Conservation (phyloP, 495 filamentous ascomycete genomes). For the Penicillium fimorum region DNA sequence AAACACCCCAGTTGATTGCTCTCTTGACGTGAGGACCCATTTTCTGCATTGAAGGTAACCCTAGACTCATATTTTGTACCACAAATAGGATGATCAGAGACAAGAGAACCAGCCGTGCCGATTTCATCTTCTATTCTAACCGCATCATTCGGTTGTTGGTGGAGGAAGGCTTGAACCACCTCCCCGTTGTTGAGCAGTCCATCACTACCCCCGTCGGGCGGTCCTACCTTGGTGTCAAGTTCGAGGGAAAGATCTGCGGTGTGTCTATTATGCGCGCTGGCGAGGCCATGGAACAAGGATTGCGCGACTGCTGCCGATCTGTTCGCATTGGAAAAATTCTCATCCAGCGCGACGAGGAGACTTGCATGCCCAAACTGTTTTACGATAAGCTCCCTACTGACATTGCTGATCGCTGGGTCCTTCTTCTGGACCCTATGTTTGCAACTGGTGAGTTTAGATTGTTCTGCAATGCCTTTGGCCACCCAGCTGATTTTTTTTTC, state of each 20-base stretch:
- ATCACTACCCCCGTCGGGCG: constrained; percentile 89
- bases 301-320: constrained; percentile 93
- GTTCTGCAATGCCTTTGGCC: background rate
- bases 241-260: constrained; percentile 97
- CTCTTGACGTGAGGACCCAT: constrained; percentile 79
- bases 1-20: constrained; percentile 95
- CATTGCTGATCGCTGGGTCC: constrained; percentile 87
- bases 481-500: constrained; percentile 12
- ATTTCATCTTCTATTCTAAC: constrained; percentile 99
- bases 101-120: constrained; percentile 79
- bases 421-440: constrained; percentile 98
- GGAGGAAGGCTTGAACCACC: constrained; percentile 95
- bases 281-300: constrained; percentile 96
- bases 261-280: constrained; percentile 98
- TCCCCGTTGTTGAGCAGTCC: constrained; percentile 82
- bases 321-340: constrained; percentile 97
- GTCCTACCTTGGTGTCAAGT: constrained; percentile 86
- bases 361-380: constrained; percentile 83
- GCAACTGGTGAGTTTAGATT: constrained; percentile 72
- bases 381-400: constrained; percentile 96
- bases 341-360: constrained; percentile 97
- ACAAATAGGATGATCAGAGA: constrained; percentile 85
- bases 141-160: constrained; percentile 97
- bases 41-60: constrained; percentile 8
- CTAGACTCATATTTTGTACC: constrained; percentile 19